These are phyloP conservation scores for Eucalyptus melliodora DNA, from an alignment of 345 rosid species.

Conservation along the genomic window DNA sequence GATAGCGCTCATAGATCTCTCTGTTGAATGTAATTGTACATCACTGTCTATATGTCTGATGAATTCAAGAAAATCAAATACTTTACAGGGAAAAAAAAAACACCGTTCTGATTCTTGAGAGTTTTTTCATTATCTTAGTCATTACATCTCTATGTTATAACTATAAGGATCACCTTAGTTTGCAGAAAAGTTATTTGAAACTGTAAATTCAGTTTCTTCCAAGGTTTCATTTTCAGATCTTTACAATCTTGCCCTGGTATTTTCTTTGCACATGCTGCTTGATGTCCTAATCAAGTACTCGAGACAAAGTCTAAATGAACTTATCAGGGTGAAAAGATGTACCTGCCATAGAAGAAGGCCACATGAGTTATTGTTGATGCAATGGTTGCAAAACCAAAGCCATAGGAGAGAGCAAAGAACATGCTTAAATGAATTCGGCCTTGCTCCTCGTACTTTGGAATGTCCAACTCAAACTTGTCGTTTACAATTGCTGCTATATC, in stretches of 20 bases:
- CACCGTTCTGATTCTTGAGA: not conserved
- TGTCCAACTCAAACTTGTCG: conserved; percentile 60
- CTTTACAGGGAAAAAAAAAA: not conserved
- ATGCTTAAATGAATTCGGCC: conserved; percentile 77
- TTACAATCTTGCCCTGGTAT: not conserved
- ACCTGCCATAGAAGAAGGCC: conserved; percentile 87
- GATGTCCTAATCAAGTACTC: not conserved
- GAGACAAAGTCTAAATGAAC: not conserved
- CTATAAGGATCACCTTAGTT: not conserved
- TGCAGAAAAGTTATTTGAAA: not conserved
- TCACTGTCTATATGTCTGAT: not conserved
- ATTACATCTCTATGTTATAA: not conserved
- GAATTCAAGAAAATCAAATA: not conserved
- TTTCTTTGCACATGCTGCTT: not conserved
- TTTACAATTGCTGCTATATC: conserved; percentile 61
- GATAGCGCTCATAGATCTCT: conserved; percentile 50
- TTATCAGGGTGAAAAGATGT: not conserved
- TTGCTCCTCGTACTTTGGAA: conserved; percentile 41
- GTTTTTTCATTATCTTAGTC: not conserved
- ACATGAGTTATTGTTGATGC: conserved; percentile 81
- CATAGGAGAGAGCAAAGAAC: conserved; percentile 73
- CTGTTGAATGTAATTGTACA: conserved; percentile 11
- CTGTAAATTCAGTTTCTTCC: not conserved
- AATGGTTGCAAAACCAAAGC: conserved; percentile 86
- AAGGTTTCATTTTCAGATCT: not conserved